Conservation (phyloP, 371 early-diverging fungal genomes). For the Syncephalastrum contaminatum region DNA sequence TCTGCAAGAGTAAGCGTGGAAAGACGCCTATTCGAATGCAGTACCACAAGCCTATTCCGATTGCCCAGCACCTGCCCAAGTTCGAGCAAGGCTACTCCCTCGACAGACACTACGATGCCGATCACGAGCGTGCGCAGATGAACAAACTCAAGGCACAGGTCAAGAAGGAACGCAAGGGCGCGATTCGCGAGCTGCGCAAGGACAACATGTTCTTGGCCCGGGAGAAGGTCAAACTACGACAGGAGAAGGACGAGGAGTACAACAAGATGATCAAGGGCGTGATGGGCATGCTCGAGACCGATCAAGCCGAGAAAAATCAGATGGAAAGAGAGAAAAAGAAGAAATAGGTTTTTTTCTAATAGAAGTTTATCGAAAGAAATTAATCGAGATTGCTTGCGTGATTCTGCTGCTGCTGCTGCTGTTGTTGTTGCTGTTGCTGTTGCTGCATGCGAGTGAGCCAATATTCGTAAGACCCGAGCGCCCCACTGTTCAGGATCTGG, state of each 20-base stretch:
- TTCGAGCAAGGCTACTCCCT: slow-evolving; percentile 83
- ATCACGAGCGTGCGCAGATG: slow-evolving; percentile 71
- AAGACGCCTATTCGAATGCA: slow-evolving; percentile 81
- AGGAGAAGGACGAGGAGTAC: slow-evolving; percentile 82
- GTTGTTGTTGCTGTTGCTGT: not conserved
- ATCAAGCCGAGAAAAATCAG: slow-evolving; percentile 78
- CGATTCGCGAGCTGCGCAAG: slow-evolving; percentile 91
- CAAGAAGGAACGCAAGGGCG: slow-evolving; percentile 92
- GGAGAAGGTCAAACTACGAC: slow-evolving; percentile 65
- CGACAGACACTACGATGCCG: slow-evolving; percentile 83
- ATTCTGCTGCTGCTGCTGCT: not conserved
- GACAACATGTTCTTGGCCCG: slow-evolving; percentile 87
- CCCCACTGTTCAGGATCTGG: slow-evolving; percentile 17
- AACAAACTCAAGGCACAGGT: slow-evolving; percentile 75
- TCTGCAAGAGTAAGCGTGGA: slow-evolving; percentile 55
- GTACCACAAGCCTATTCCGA: slow-evolving; percentile 84
- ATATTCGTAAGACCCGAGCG: slow-evolving; percentile 6
- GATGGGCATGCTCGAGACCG: slow-evolving; percentile 74
- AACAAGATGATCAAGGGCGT: slow-evolving; percentile 86
- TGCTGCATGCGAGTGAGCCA: not conserved
- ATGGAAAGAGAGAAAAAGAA: slow-evolving; percentile 59
- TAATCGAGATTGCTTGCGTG: no score
- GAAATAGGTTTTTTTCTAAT: slow-evolving; percentile 1
- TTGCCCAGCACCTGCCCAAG: slow-evolving; percentile 86
- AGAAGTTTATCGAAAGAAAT: no score